A percentile compares a stretch with the other conserved stretches of the same genome.
Conservation (phyloP, 768 basidiomycete genomes). For the Kwoniella botswanensis region DNA sequence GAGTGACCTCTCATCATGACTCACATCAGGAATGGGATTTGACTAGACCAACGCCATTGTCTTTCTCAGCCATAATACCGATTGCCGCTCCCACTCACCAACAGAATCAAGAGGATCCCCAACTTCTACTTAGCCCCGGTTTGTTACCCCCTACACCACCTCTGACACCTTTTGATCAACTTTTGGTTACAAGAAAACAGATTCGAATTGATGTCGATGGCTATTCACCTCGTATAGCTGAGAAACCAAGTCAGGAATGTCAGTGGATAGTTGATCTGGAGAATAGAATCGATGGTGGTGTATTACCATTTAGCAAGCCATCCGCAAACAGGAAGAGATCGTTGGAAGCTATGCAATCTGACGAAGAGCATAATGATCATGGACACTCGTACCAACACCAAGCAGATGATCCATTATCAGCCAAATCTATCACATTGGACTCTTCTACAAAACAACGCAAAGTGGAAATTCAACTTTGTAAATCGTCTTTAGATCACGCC, state of each 20-base stretch:
- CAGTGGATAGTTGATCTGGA: conserved; percentile 18
- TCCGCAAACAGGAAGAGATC: neutral
- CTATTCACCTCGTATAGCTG: neutral
- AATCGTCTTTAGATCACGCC: conserved; percentile 66
- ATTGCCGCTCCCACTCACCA: neutral
- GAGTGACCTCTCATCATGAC: neutral
- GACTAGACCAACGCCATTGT: neutral
- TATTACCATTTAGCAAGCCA: neutral
- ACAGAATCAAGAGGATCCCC: neutral
- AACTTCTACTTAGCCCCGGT: no score
- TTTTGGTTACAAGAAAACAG: neutral
- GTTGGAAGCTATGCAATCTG: neutral
- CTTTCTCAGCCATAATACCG: neutral
- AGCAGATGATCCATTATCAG: neutral
- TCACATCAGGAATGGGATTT: neutral
- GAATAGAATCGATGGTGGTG: neutral
- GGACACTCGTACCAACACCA: neutral
- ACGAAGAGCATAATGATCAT: neutral
- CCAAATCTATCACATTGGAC: conserved; percentile 1
- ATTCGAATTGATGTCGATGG: no score
- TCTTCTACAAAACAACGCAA: neutral
- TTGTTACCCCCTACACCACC: neutral
- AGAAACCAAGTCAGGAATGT: neutral
- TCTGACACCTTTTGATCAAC: neutral
- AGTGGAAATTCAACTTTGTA: conserved; percentile 42